Base-by-base conservation (phyloP, 345 rosid genomes). In the Anacardium occidentale region DNA sequence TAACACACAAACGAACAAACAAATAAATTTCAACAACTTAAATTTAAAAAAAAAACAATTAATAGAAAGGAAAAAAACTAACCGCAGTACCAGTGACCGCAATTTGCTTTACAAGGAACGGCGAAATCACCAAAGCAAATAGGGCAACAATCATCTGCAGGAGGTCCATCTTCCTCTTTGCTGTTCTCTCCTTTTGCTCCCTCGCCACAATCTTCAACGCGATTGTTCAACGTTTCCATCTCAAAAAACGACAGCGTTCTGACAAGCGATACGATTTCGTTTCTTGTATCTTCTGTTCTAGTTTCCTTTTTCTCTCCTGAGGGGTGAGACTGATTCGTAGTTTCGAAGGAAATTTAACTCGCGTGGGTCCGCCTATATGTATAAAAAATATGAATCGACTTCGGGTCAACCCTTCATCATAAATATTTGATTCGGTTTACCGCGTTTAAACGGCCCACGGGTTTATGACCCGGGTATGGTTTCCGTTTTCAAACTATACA, bases 51-150 rank as follows among this genome's bases (percentile, higher is more conserved):
- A 4, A 56, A 40, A 42, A 21, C 7, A 17, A 26, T n/a, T n/a
- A n/a, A 3, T 50, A 34, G 64, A 3, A n/a, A 50, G 61, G 7
- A 13, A 0, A 5, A 12, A 64, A 64, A 76, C 83, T 78, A 74
- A 93, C 97, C 98, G 77, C 97, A 93, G 81, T 79, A 93, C 98
- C 98, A 93, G 82, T 93, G 98, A 56, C 96, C 90, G 77, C 98
- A 93, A 73, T 78, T 82, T 57, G 96, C 82, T 60, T 81, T 83
- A 81, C 97, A 91, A 26, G 97, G 88, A 75, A 94, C 74, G 58
- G 81, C 66, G 77, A 86, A 94, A 60, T 85, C 69, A 24, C 89
- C 84, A 71, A 90, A 91, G 75, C 94, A 94, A 76, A 94, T 90
- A 20, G 97, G 94, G 64, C 97, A 91, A 56, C 88, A 79, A 75